Evolutionary conservation across 2,329 filamentous ascomycete genomes (phyloP), one percentile per base, ranked within the genome.

Genomic region (Beauveria varroae): DNA sequence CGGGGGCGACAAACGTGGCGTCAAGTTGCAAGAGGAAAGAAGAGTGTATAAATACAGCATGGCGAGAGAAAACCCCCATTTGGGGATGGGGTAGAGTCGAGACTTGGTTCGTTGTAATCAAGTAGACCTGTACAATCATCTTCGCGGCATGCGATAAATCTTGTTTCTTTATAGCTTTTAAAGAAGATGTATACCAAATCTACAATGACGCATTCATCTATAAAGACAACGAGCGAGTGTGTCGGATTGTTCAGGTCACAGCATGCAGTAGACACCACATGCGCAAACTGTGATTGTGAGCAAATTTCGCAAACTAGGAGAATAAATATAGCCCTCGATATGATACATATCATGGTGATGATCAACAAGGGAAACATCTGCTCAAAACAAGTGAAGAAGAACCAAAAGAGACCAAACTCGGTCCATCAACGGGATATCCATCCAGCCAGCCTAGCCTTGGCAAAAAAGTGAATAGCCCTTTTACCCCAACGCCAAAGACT

Each of bases 401-500:
- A 46, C 4, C 3, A 34, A 9, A 9, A 59, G 28, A 58, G 5
- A 20, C 10, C 20, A 30, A 22, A 22, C 46, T n/a, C 53, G 24
- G 47, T 59, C 56, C 41, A 37, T 54, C 47, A 20, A 47, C 20
- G 16, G 43, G 58, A 56, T 56, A 61, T 50, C 30, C 58, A 56
- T 43, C 46, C 22, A 26, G 20, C n/a, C 18, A 20, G 24, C 22
- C 37, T 26, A 55, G 44, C 30, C 22, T 43, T 41, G 40, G 41
- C 37, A 59, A n/a, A 46, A 20, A 46, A 30, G 34, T 28, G 10
- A 50, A 37, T 16, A 50, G 2, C 18, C 34, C 51, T 18, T 8
- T 41, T 54, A 34, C 34, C 50, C 50, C 59, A 61, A 61, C 59
- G 59, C 59, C 52, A 50, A 37, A 9, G 22, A 50, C 59, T 54